Evolutionary conservation across 257 asterid species (phyloP), one percentile per base, ranked within the genome.

Genomic region (Fraxinus cuspidata): DNA sequence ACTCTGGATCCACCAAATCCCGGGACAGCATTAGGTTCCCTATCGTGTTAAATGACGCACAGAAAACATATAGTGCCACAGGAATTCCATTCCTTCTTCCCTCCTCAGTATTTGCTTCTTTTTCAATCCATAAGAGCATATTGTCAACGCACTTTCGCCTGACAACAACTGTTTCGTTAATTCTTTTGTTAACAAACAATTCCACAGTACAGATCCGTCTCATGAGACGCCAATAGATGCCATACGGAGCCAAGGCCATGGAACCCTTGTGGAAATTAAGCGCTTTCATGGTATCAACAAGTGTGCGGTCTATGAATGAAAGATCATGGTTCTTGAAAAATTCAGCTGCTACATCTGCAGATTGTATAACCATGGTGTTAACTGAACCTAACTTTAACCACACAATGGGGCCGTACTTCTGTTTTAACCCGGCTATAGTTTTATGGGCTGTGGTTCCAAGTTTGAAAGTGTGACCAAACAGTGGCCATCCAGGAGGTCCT

Each of bases 261-360:
- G 93, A 78, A 0, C 92, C 88, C 70, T 79, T 67, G 80, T 86
- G 81, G 87, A 81, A 88, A 21, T 81, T 83, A 70, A 76, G 82
- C 38, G 90, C 89, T 1, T 77, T 83, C 58, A 85, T 82, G 3
- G 85, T 80, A 27, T 90, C 90, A 0, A 84, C 82, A 0, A 78
- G 78, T 21, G 74, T 77, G 16, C 96, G 80, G 74, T 84, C 91
- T 0, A 87, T 83, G 18, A 90, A 89, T 2, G 86, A 85, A 23
- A 83, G 85, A 66, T 90, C 96, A 75, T 89, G 91, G 56, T 86
- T 89, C 80, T 89, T 90, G 84, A 89, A 89, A n/a, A 90, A 85
- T 80, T 87, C 92, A 1, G 86, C 74, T 3, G 91, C 91, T 0
- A 87, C 65, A 2, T 75, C 81, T 3, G 87, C 80, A 28, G 76